These are phyloP conservation scores for Penicillium bovifimosum DNA, from an alignment of 495 filamentous ascomycete species.

Conservation along the genomic window DNA sequence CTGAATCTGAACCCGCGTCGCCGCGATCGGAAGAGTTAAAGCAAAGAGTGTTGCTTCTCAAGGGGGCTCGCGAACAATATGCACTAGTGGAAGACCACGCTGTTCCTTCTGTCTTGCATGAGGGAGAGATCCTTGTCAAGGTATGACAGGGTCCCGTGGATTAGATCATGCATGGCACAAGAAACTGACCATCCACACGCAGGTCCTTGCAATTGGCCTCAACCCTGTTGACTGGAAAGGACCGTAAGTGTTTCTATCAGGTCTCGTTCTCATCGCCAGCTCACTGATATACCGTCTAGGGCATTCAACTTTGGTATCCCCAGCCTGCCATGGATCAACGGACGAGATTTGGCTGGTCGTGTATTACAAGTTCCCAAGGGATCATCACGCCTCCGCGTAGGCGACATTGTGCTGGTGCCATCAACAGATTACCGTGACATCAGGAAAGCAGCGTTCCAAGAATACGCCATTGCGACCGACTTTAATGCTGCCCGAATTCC, in stretches of 20 bases:
- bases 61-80: conserved; percentile 35
- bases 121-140: conserved; percentile 52
- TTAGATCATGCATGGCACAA: background rate
- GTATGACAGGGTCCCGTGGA: conserved; percentile 12
- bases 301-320: conserved; percentile 65
- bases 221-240: conserved; percentile 74
- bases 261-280: background rate
- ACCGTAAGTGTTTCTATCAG: conserved; percentile 41
- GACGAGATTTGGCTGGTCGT: conserved; percentile 56
- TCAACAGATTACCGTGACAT: conserved; percentile 69
- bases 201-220: conserved; percentile 54
- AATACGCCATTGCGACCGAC: conserved; percentile 58
- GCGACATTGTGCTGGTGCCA: conserved; percentile 56
- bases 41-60: conserved; percentile 33
- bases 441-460: conserved; percentile 62
- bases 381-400: conserved; percentile 42
- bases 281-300: conserved; percentile 16
- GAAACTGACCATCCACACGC: conserved; percentile 1
- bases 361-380: conserved; percentile 45
- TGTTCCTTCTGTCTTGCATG: conserved; percentile 40
- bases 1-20: background rate
- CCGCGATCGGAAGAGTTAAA: conserved; percentile 8
- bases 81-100: conserved; percentile 42
- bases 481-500: conserved; percentile 60
- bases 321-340: conserved; percentile 59